phyloP scores from a whole-genome alignment of 129 eudicot genomes.

The Saussurea involucrata region DNA sequence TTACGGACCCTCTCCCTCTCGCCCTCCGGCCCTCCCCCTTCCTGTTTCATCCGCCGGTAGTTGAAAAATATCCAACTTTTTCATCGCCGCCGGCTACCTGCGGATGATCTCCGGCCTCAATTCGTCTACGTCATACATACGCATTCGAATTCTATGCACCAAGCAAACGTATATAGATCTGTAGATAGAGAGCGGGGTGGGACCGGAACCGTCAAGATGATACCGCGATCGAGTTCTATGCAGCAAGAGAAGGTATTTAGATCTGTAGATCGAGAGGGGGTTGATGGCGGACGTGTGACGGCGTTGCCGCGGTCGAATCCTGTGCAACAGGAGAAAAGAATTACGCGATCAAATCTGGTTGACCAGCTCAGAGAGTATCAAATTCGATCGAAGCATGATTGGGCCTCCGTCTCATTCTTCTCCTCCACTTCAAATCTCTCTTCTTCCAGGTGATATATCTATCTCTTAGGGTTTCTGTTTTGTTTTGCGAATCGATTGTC shows the following conservation, averaged over 20 bases:
- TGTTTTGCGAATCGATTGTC: background rate
- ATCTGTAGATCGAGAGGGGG: slow-evolving; percentile 21
- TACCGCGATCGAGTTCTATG: slow-evolving; percentile 28
- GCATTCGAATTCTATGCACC: slow-evolving; percentile 21
- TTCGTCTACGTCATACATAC: background rate
- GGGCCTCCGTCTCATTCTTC: slow-evolving; percentile 94
- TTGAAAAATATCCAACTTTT: background rate
- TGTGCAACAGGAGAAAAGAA: slow-evolving; percentile 32
- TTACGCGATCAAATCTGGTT: slow-evolving; percentile 86
- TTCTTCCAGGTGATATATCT: slow-evolving; percentile 60
- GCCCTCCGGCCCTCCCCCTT: background rate
- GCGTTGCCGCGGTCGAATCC: slow-evolving; percentile 42
- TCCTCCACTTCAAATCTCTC: slow-evolving; percentile 75
- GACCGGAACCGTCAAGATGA: slow-evolving; percentile 25
- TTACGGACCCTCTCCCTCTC: background rate
- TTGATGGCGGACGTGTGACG: slow-evolving; percentile 15
- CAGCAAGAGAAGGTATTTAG: slow-evolving; percentile 18
- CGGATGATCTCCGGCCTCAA: slow-evolving; percentile 20
- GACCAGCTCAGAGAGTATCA: slow-evolving; percentile 97
- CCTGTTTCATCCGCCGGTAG: slow-evolving; percentile 33
- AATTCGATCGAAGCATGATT: slow-evolving; percentile 86
- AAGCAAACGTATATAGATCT: slow-evolving; percentile 20
- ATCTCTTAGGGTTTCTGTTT: background rate
- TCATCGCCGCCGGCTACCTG: slow-evolving; percentile 25
- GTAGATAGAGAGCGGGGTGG: slow-evolving; percentile 22